phyloP scores from a whole-genome alignment of 768 basidiomycete species.

The Xanthoconium stramineum region DNA sequence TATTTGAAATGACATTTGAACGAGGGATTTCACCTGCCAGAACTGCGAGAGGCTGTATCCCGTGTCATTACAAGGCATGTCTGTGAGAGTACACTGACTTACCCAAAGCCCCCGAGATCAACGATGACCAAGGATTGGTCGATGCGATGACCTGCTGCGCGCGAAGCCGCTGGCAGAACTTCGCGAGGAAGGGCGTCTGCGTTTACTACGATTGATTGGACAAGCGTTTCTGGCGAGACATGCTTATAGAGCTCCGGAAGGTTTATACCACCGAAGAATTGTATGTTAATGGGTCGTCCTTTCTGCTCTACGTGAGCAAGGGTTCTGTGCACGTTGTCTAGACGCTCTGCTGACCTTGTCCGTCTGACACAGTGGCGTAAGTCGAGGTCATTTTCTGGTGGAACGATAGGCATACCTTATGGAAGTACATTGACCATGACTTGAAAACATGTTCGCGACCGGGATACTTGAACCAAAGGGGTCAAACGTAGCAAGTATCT shows the following conservation, averaged over 20 bases:
- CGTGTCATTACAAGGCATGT: background rate
- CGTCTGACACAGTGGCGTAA: constrained; percentile 37
- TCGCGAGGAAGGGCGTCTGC: constrained; percentile 64
- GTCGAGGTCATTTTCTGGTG: background rate
- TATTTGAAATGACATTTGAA: constrained; percentile 61
- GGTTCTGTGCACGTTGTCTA: background rate
- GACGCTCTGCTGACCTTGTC: constrained; percentile 54
- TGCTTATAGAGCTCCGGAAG: constrained; percentile 53
- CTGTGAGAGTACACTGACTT: constrained; percentile 17
- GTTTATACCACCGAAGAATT: constrained; percentile 59
- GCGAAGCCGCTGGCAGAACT: constrained; percentile 61
- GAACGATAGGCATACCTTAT: constrained; percentile 48
- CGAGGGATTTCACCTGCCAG: constrained; percentile 73
- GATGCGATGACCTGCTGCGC: constrained; percentile 50
- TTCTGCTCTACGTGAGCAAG: constrained; percentile 36
- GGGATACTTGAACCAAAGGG: constrained; percentile 49
- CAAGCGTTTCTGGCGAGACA: constrained; percentile 58
- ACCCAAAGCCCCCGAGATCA: constrained; percentile 72
- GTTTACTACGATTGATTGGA: constrained; percentile 62
- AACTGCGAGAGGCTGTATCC: constrained; percentile 57
- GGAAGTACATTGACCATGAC: constrained; percentile 77
- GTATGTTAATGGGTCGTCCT: constrained; percentile 71
- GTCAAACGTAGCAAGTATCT: background rate
- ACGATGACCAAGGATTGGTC: constrained; percentile 60
- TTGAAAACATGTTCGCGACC: constrained; percentile 67